Conservation (phyloP, 192 early-diverging fungal genomes). For the Phlyctochytrium planicorne region DNA sequence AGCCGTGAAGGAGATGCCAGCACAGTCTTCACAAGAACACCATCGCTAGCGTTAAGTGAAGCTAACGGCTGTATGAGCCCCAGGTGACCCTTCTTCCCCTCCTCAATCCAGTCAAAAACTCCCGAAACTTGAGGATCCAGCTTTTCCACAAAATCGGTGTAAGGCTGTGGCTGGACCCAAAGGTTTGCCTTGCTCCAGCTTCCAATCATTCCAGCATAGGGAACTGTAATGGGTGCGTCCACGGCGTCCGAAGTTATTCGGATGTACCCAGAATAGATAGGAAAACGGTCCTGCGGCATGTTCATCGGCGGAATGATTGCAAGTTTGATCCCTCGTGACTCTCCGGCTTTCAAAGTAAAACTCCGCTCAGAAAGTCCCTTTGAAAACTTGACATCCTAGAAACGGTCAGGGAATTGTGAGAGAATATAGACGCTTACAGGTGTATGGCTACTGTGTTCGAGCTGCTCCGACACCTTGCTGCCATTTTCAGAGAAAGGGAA, state of each 20-base stretch:
- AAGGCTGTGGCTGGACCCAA: neutral
- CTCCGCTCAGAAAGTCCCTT: neutral
- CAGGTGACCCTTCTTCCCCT: neutral
- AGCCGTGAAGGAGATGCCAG: neutral
- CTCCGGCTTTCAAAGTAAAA: slow-evolving; percentile 28
- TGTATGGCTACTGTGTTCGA: neutral
- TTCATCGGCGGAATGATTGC: slow-evolving; percentile 25
- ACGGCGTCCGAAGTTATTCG: neutral
- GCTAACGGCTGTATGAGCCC: neutral
- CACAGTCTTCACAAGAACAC: neutral
- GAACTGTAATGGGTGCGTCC: neutral
- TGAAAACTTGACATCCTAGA: neutral
- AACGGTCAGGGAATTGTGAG: neutral
- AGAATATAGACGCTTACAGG: neutral
- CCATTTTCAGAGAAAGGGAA: neutral
- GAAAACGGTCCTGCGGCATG: slow-evolving; percentile 5
- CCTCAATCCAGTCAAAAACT: neutral
- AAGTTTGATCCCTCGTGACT: slow-evolving; percentile 27
- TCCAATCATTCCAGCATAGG: slow-evolving; percentile 29
- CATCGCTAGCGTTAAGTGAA: neutral
- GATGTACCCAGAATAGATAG: slow-evolving; percentile 38
- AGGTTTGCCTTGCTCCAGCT: neutral
- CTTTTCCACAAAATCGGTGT: neutral
- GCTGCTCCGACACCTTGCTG: neutral
- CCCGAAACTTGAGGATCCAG: neutral